Evolutionary conservation across 148 eudicot genomes (phyloP), one percentile per base, ranked within the genome.

Genomic region (Rhododendron griersonianum): DNA sequence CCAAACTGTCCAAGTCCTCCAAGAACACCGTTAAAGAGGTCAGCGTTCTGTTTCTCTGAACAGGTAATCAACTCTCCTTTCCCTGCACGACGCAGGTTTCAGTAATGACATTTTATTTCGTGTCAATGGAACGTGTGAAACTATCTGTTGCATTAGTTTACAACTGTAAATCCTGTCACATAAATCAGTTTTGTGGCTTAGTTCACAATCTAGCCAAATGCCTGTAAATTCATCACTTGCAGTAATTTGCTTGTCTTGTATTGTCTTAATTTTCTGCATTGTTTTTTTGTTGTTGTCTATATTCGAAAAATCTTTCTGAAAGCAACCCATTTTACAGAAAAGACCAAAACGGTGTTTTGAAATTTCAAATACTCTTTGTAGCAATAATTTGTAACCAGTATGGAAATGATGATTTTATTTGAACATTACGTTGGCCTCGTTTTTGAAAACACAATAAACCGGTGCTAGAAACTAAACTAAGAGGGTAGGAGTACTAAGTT

Each of bases 1-100:
- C 99, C 99, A 78, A 97, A 97, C 89, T 97, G 99, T 65, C 99
- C 99, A 28, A 97, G 89, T 59, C 99, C 99, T 83, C 99, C 99
- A 73, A 97, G 99, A 87, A 91, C 96, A 74, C 94, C 94, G 81
- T 95, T 77, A 86, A 95, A 97, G 77, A 97, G 94, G 86, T 97
- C 99, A 78, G 94, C 83, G 76, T 97, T 95, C 79, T 92, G 89
- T 71, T 91, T 87, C 71, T 91, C 90, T 77, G 99, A 93, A 71
- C 99, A 97, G 82, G 81, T 89, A 21, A 91, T 88, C 84, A 94
- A 90, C 59, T 97, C 93, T 83, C 99, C 99, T 82, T 81, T 95
- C 85, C 99, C 99, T 97, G 95, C 86, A 89, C 44, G 39, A 81
- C 21, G 48, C 59, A 50, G 39, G 44, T 80, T 80, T 73, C 37